phyloP scores from a whole-genome alignment of 225 moss, liverwort and hornwort genomes.

The Rhytidiadelphus loreus region DNA sequence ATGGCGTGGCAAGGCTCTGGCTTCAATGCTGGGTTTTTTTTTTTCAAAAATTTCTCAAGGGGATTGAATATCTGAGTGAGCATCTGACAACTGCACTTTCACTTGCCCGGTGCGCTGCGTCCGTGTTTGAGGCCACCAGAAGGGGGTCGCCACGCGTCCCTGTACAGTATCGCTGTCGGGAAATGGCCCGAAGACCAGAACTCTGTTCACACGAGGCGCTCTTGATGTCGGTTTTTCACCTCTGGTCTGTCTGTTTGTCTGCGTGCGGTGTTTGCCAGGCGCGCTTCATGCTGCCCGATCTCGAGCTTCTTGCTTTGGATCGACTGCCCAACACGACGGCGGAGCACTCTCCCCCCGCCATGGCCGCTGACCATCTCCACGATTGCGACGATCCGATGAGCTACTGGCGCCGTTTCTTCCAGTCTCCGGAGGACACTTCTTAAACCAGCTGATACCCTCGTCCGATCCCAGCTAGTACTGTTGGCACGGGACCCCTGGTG shows the following conservation, averaged over 20 bases:
- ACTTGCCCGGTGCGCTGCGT: too few species aligned
- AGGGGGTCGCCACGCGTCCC: background rate
- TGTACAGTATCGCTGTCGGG: background rate
- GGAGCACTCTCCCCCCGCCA: too few species aligned
- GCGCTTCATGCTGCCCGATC: background rate
- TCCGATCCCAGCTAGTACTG: too few species aligned
- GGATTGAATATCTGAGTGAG: too few species aligned
- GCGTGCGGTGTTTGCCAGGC: background rate
- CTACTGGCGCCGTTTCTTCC: background rate
- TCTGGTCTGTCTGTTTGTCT: rapidly evolving
- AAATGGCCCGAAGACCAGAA: rapidly evolving
- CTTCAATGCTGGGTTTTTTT: background rate
- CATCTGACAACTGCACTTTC: too few species aligned
- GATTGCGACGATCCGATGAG: background rate
- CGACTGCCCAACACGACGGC: background rate
- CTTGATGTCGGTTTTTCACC: background rate
- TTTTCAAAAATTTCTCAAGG: background rate
- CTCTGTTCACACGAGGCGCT: background rate
- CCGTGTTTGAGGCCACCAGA: too few species aligned
- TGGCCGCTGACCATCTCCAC: background rate
- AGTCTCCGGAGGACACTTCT: rapidly evolving
- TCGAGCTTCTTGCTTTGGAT: background rate
- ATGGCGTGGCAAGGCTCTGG: background rate
- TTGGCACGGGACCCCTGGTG: background rate
- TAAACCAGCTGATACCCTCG: background rate